Evolutionary conservation across 257 asterid species (phyloP).

Genomic region (Solanum sitiens): DNA sequence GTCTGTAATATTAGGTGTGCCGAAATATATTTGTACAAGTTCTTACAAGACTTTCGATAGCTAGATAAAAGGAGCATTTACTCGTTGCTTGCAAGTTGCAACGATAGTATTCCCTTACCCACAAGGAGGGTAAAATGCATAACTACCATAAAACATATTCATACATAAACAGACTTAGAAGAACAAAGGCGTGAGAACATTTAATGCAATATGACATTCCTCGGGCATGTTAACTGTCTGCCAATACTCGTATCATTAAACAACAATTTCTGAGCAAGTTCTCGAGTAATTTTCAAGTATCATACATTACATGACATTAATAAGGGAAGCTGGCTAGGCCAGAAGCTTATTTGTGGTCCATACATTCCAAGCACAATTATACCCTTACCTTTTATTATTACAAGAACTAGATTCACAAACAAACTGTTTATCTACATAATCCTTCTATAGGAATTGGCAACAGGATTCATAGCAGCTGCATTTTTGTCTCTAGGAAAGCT

Average conservation of each 20-base stretch:
- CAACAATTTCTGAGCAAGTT: neutral
- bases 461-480: neutral
- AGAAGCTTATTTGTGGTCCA: neutral
- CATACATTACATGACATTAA: neutral
- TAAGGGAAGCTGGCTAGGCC: neutral
- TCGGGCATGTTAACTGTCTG: neutral
- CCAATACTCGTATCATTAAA: neutral
- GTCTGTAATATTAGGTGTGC: too few relatives aligned
- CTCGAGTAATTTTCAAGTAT: neutral
- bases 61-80: too few relatives aligned
- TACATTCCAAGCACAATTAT: neutral
- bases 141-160: too few relatives aligned
- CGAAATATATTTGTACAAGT: too few relatives aligned
- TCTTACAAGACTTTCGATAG: too few relatives aligned
- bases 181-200: neutral
- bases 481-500: constrained; percentile 28
- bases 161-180: neutral
- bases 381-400: neutral
- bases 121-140: too few relatives aligned
- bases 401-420: neutral
- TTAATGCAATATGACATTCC: neutral
- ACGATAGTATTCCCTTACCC: too few relatives aligned
- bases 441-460: neutral
- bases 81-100: too few relatives aligned
- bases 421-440: neutral